Percentiles rank a stretch among this genome's conserved stretches.
Conservation (phyloP, 1,284 basidiomycete species). For the Vanrija pseudolonga region DNA sequence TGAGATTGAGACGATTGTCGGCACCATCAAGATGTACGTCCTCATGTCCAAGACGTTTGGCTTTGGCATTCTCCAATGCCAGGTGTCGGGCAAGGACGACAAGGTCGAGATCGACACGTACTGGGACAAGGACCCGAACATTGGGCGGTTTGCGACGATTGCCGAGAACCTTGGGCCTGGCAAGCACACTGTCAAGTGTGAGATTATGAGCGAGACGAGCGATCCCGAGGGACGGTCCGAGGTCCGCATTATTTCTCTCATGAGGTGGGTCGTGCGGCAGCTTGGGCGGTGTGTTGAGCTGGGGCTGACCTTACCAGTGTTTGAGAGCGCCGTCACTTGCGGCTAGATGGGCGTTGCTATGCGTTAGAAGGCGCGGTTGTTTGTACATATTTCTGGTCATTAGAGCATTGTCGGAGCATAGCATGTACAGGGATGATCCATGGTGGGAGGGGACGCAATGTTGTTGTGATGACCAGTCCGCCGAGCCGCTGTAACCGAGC, state of each 20-base stretch:
- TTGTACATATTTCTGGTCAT: no score
- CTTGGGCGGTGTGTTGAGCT: no score
- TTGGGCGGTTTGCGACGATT: slow-evolving; percentile 13
- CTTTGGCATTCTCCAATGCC: slow-evolving; percentile 43
- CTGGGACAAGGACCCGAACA: slow-evolving; percentile 27
- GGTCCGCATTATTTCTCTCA: slow-evolving; percentile 15
- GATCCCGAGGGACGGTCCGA: slow-evolving; percentile 12
- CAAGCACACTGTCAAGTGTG: slow-evolving; percentile 11
- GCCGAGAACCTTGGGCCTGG: slow-evolving; percentile 4
- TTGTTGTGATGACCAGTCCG: no score
- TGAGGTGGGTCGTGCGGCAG: slow-evolving; percentile 6
- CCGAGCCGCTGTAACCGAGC: no score
- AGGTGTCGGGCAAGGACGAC: slow-evolving; percentile 37
- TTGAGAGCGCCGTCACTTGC: no score
- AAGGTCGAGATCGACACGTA: slow-evolving; percentile 30
- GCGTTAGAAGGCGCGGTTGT: no score
- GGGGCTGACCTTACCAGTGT: no score
- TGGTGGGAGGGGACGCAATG: no score
- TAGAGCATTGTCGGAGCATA: no score
- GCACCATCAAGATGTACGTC: slow-evolving; percentile 45
- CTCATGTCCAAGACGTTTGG: slow-evolving; percentile 40
- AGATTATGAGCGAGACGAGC: slow-evolving; percentile 13
- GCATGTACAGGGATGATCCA: no score
- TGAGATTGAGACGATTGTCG: slow-evolving; percentile 38
- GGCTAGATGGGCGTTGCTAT: no score